These are phyloP conservation scores for Fusarium kyushuense DNA, from an alignment of 2,329 filamentous ascomycete species.

Conservation along the genomic window DNA sequence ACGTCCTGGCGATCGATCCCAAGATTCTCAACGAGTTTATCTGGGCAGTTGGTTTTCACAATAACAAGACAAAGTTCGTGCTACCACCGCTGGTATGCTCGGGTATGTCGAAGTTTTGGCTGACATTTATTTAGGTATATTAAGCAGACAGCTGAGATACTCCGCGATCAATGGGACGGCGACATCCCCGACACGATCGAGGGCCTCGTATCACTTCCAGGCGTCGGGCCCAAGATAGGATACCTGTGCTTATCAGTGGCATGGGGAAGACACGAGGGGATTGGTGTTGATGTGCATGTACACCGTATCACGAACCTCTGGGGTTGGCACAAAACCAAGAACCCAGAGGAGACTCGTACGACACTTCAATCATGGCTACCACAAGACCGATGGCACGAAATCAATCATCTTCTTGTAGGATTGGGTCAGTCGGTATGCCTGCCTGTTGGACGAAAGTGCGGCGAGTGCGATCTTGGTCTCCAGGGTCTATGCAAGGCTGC, in stretches of 20 bases:
- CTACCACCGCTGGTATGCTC: conserved; percentile 2
- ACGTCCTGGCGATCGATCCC: conserved; percentile 79
- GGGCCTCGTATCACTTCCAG: conserved; percentile 81
- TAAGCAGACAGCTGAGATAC: conserved; percentile 78
- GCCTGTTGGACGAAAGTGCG: conserved; percentile 83
- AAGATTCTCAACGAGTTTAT: conserved; percentile 78
- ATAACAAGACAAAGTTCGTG: conserved; percentile 81
- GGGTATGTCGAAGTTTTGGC: conserved; percentile 6
- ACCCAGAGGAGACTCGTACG: conserved; percentile 83
- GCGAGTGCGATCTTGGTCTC: conserved; percentile 84
- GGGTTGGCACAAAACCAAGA: conserved; percentile 88
- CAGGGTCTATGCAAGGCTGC: conserved; percentile 81
- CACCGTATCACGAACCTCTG: conserved; percentile 95
- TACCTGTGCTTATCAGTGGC: conserved; percentile 85
- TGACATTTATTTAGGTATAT: conserved; percentile 63
- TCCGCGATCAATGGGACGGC: conserved; percentile 75
- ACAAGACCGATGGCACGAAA: conserved; percentile 87
- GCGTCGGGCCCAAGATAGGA: conserved; percentile 95
- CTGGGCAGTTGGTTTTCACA: conserved; percentile 89
- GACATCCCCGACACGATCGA: conserved; percentile 86
- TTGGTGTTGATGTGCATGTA: conserved; percentile 95
- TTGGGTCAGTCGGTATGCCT: conserved; percentile 88
- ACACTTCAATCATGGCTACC: conserved; percentile 87
- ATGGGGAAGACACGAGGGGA: conserved; percentile 72
- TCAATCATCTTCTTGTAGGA: conserved; percentile 89